Evolutionary conservation across 768 basidiomycete genomes (phyloP).

Genomic region (Collybiopsis confluens): DNA sequence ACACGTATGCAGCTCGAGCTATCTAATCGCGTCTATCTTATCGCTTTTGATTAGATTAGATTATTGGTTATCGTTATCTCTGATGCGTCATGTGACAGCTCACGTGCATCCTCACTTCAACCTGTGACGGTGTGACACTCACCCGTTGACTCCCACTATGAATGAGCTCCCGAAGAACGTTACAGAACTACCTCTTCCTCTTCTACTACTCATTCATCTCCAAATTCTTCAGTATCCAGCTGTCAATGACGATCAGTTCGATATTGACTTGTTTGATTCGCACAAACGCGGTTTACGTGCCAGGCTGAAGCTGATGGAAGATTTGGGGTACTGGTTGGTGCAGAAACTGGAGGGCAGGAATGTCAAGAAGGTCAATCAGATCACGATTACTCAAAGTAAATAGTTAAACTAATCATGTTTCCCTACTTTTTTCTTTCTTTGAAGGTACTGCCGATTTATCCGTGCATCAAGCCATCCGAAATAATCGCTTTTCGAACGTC

Average conservation of each 20-base stretch:
- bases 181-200: slow-evolving; percentile 31
- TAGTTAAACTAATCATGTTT: too few relatives aligned
- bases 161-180: too few relatives aligned
- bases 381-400: too few relatives aligned
- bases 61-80: too few relatives aligned
- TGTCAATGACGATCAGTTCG: slow-evolving; percentile 44
- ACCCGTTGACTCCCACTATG: neutral
- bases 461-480: slow-evolving; percentile 49
- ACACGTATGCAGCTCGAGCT: too few relatives aligned
- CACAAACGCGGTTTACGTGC: slow-evolving; percentile 43
- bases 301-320: slow-evolving; percentile 48
- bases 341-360: slow-evolving; percentile 29
- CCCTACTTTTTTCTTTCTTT: neutral
- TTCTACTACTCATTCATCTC: slow-evolving; percentile 48
- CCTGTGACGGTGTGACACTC: too few relatives aligned
- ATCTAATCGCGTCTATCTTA: too few relatives aligned
- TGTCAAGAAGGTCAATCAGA: slow-evolving; percentile 22
- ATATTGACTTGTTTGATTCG: slow-evolving; percentile 43
- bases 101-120: too few relatives aligned
- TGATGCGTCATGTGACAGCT: too few relatives aligned
- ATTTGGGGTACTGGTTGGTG: slow-evolving; percentile 46
- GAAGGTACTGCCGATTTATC: slow-evolving; percentile 47
- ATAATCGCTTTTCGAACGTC: slow-evolving; percentile 47
- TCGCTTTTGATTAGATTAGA: too few relatives aligned
- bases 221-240: slow-evolving; percentile 49